A percentile compares a stretch with the other conserved stretches of the same genome.
Evolutionary conservation across 768 basidiomycete species (phyloP).

Genomic region (Nidula microcarpa): DNA sequence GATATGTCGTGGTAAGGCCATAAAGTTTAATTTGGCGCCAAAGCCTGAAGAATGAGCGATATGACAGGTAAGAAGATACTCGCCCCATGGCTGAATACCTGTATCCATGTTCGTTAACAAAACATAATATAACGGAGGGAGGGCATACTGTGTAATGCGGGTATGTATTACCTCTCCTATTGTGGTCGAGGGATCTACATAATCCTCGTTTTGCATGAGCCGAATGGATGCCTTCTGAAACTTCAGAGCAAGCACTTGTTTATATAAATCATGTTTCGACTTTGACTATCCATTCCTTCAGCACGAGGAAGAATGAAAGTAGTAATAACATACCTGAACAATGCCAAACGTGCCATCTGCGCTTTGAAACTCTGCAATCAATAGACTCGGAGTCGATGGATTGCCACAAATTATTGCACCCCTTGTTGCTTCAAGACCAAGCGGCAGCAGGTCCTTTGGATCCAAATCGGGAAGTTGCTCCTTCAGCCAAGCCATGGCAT

Average conservation of each 20-base stretch:
- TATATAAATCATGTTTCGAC: constrained; percentile 81
- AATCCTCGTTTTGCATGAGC: constrained; percentile 74
- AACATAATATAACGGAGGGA: neutral
- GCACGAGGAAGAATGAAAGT: neutral
- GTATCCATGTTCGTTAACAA: neutral
- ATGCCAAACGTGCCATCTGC: constrained; percentile 80
- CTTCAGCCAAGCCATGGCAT: constrained; percentile 47
- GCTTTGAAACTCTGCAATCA: constrained; percentile 79
- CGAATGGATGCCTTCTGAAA: constrained; percentile 65
- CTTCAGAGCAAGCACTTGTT: constrained; percentile 69
- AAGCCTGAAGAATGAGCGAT: constrained; percentile 41
- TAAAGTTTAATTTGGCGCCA: constrained; percentile 55
- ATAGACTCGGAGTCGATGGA: constrained; percentile 74
- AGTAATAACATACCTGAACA: constrained; percentile 53
- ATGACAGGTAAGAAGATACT: constrained; percentile 29
- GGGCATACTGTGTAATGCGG: constrained; percentile 45
- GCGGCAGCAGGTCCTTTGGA: constrained; percentile 80
- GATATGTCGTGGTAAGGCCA: constrained; percentile 30
- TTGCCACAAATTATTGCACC: constrained; percentile 87
- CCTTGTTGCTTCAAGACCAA: constrained; percentile 75
- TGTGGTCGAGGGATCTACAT: constrained; percentile 59
- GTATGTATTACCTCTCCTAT: constrained; percentile 63
- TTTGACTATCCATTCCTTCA: constrained; percentile 50
- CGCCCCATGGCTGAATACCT: constrained; percentile 27
- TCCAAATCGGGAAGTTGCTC: constrained; percentile 69